Percentiles rank a stretch among this genome's conserved stretches.
phyloP scores from a whole-genome alignment of 352 stramenopile genomes.

The Phytophthora sansomeana region DNA sequence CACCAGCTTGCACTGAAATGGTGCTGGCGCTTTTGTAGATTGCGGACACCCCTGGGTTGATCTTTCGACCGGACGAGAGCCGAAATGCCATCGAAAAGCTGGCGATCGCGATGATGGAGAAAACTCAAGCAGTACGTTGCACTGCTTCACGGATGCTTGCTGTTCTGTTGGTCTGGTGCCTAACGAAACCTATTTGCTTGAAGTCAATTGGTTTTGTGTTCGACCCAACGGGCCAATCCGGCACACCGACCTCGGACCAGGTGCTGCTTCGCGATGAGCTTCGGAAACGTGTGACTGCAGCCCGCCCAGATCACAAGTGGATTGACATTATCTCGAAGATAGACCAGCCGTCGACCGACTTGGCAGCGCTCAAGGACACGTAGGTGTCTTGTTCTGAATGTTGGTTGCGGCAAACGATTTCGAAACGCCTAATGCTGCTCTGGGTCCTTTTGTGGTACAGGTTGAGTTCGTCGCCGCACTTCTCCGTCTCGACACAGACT shows the following conservation, averaged over 20 bases:
- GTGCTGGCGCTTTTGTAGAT: constrained; percentile 59
- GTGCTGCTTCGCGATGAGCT: constrained; percentile 81
- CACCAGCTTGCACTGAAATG: neutral
- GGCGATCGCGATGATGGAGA: constrained; percentile 78
- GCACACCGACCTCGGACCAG: constrained; percentile 68
- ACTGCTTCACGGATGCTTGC: neutral
- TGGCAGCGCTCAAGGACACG: constrained; percentile 44
- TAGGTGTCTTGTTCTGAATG: constrained; percentile 18
- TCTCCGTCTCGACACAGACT: constrained; percentile 74
- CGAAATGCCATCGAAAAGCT: constrained; percentile 82
- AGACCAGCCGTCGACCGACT: constrained; percentile 64
- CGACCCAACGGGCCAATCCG: constrained; percentile 75
- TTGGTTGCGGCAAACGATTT: neutral
- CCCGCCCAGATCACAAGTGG: constrained; percentile 65
- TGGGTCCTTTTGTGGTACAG: constrained; percentile 24
- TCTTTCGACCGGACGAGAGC: constrained; percentile 68
- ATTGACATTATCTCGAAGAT: constrained; percentile 90
- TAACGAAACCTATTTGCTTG: constrained; percentile 7
- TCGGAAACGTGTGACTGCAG: constrained; percentile 47
- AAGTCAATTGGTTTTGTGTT: constrained; percentile 89
- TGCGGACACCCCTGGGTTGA: constrained; percentile 78
- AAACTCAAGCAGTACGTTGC: constrained; percentile 66
- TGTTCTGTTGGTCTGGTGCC: constrained; percentile 6
- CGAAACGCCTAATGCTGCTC: neutral
- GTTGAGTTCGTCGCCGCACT: constrained; percentile 22